These are phyloP conservation scores for Aureobasidium sp. DNA, from an alignment of 2,329 filamentous ascomycete genomes.

Conservation along the genomic window DNA sequence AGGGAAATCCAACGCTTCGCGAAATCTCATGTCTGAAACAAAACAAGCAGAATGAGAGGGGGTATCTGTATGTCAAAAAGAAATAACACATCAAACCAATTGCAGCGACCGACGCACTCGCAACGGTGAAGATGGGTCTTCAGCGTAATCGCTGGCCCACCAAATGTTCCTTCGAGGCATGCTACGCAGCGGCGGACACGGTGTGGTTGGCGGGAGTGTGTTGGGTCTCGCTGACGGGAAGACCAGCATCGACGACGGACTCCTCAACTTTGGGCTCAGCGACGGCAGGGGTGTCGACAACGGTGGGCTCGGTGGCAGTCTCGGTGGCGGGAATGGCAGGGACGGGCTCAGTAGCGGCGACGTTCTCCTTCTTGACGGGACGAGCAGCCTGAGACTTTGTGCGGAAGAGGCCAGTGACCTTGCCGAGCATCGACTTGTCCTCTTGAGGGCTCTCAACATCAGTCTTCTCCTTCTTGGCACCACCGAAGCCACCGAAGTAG, in stretches of 20 bases:
- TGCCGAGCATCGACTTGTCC: slow-evolving; percentile 15
- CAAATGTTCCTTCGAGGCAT: slow-evolving; percentile 12
- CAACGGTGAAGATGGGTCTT: slow-evolving; percentile 3
- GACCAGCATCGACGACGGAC: slow-evolving; percentile 19
- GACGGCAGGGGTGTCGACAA: neutral
- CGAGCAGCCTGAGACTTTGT: slow-evolving; percentile 33
- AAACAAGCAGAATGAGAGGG: slow-evolving; percentile 10
- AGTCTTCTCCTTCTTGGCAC: slow-evolving; percentile 16
- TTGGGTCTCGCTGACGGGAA: slow-evolving; percentile 20
- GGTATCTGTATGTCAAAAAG: slow-evolving; percentile 13
- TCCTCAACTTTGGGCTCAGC: slow-evolving; percentile 15
- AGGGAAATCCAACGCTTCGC: slow-evolving; percentile 7
- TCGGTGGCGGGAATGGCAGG: slow-evolving; percentile 5
- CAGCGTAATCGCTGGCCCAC: slow-evolving; percentile 13
- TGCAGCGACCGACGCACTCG: slow-evolving; percentile 14
- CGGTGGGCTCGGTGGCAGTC: slow-evolving; percentile 1
- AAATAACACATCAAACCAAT: slow-evolving; percentile 13
- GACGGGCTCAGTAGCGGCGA: slow-evolving; percentile 21
- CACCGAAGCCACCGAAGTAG: slow-evolving; percentile 15
- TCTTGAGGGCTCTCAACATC: slow-evolving; percentile 22
- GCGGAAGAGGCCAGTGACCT: slow-evolving; percentile 28
- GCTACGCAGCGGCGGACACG: slow-evolving; percentile 26
- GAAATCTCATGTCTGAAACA: slow-evolving; percentile 4
- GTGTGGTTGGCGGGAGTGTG: slow-evolving; percentile 16
- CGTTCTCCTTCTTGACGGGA: slow-evolving; percentile 28